Evolutionary conservation across 176 grass and related monocot species (phyloP).

Genomic region (Panicum miliaceum): DNA sequence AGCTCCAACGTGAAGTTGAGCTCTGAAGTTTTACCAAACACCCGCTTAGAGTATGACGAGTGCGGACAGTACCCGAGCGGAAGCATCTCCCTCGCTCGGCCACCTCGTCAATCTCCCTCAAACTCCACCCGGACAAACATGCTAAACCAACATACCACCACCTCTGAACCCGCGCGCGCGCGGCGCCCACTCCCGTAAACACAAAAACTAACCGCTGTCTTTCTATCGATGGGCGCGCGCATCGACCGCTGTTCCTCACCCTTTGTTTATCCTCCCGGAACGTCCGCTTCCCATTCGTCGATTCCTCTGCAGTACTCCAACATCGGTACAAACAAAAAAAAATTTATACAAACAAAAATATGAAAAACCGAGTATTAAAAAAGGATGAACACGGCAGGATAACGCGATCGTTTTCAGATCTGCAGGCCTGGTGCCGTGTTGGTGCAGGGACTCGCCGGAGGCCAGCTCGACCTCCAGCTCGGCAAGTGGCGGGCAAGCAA

Average conservation of each 20-base stretch:
- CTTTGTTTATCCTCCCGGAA: background rate
- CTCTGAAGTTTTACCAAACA: no score
- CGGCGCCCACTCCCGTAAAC: conserved; percentile 25
- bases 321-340: no score
- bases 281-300: background rate
- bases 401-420: background rate
- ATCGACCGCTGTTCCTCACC: background rate
- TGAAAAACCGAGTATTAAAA: no score
- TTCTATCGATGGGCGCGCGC: conserved; percentile 25
- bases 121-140: conserved; percentile 23
- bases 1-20: no score
- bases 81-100: background rate
- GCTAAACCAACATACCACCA: background rate
- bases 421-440: conserved; percentile 14
- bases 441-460: background rate
- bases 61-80: no score
- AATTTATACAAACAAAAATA: no score
- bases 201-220: conserved; percentile 20
- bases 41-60: no score
- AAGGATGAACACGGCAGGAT: background rate
- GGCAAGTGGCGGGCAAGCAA: conserved; percentile 5
- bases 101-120: background rate
- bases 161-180: conserved; percentile 15
- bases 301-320: conserved; percentile 7
- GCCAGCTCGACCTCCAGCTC: conserved; percentile 35